phyloP scores from a whole-genome alignment of 2,329 filamentous ascomycete genomes.

The Colletotrichum simmondsii region DNA sequence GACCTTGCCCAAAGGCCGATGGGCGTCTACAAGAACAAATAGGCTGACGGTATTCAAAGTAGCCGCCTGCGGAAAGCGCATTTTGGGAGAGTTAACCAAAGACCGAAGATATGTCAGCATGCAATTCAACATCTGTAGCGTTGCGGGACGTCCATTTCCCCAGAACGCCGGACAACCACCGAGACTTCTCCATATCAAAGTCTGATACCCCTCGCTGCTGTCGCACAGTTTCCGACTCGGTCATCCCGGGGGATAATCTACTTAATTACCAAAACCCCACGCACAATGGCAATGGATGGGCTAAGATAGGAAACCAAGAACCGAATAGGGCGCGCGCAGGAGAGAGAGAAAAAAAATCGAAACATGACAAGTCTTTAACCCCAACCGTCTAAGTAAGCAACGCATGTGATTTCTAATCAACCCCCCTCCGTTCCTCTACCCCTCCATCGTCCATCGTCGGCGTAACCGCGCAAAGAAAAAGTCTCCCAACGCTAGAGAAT shows the following conservation, averaged over 20 bases:
- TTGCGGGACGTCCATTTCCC: neutral
- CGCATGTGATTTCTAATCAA: conserved; percentile 35
- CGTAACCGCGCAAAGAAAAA: neutral
- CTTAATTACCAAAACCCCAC: conserved; percentile 8
- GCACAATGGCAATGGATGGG: neutral
- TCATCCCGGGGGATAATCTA: conserved; percentile 4
- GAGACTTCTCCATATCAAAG: neutral
- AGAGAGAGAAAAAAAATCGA: neutral
- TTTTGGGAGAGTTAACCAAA: neutral
- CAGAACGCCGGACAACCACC: conserved; percentile 23
- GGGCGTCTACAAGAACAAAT: neutral
- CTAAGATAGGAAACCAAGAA: neutral
- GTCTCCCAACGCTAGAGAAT: neutral
- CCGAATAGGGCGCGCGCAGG: neutral
- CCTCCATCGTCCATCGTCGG: conserved; percentile 21
- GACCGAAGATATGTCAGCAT: neutral
- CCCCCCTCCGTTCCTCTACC: conserved; percentile 25
- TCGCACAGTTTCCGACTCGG: neutral
- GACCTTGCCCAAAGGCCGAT: neutral
- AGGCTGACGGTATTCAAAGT: neutral
- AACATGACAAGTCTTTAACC: neutral
- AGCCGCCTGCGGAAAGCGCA: neutral
- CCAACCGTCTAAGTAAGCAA: conserved; percentile 5
- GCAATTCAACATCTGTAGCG: neutral
- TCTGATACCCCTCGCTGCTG: neutral